Base-by-base conservation (phyloP, 768 basidiomycete species). In the Hortiboletus campestris region DNA sequence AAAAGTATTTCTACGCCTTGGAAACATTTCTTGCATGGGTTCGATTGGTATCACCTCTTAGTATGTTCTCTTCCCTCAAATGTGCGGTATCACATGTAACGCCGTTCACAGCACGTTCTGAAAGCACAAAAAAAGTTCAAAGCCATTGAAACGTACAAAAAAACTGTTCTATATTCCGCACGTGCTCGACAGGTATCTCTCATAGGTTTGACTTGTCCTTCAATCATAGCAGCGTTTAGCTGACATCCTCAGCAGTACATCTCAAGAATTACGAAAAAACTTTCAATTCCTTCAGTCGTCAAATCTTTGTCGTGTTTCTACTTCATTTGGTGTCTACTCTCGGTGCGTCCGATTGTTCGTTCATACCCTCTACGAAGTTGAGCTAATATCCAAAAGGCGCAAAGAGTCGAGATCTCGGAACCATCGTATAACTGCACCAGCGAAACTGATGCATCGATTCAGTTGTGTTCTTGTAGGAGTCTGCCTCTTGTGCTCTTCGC, bases 111-210 rank as follows among this genome's bases (percentile, higher is more conserved):
- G 45, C 25, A 22, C 17, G 32, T 25, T 36, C 19, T 32, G 14
- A 36, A 32, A 32, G 54, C 46, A 17, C 53, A 57, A 47, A 56
- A 51, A 56, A 55, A 32, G 22, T 22, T n/a, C 13, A 57, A 57
- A 57, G 5, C 8, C 17, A 32, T 20, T n/a, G 36, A 57, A 56
- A 36, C 16, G n/a, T 17, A 39, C 42, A 28, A 38, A 53, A 41
- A 40, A 48, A 16, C 2, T 14, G 25, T 1, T 2, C 17, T 6
- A 12, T 16, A 10, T 41, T 17, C n/a, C 12, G 38, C 35, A 19
- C 20, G 11, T 46, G 16, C 17, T 52, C 51, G 2, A 51, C 8
- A 10, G 13, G 11, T 51, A 29, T 20, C 9, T 38, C 9, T 50
- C 34, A 11, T 35, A 14, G 32, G 52, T 19, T 32, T 17, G 29